These are phyloP conservation scores for Curvularia hawaiiensis DNA, from an alignment of 2,329 filamentous ascomycete genomes.

Conservation along the genomic window DNA sequence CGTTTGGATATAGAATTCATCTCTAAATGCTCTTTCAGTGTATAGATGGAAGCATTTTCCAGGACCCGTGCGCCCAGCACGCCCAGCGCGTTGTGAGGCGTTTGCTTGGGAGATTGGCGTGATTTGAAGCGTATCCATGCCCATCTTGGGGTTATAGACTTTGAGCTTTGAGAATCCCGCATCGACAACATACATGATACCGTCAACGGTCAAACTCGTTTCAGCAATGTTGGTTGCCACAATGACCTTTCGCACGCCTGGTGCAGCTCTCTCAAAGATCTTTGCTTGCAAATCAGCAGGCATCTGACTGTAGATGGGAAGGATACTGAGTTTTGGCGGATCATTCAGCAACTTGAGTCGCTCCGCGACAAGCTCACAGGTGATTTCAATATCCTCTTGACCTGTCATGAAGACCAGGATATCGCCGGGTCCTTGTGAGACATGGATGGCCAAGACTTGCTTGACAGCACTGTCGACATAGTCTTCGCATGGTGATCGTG, in stretches of 20 bases:
- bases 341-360: constrained; percentile 88
- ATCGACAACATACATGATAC: constrained; percentile 99
- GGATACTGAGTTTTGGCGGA: constrained; percentile 88
- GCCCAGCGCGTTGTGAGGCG: constrained; percentile 87
- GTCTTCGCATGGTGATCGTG: constrained; percentile 92
- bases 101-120: constrained; percentile 98
- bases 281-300: constrained; percentile 96
- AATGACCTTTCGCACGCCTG: constrained; percentile 94
- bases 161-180: constrained; percentile 96
- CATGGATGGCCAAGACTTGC: constrained; percentile 92
- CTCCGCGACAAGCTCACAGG: constrained; percentile 90
- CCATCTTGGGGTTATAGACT: constrained; percentile 98
- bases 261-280: constrained; percentile 90
- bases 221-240: constrained; percentile 99
- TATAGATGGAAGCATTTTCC: constrained; percentile 94
- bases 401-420: constrained; percentile 99
- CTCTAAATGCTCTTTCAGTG: constrained; percentile 92
- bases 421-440: constrained; percentile 90
- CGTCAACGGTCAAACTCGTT: constrained; percentile 95
- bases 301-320: constrained; percentile 99
- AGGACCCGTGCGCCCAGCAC: constrained; percentile 91
- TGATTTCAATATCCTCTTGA: constrained; percentile 97
- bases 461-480: constrained; percentile 98
- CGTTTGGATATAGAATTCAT: constrained; percentile 94
- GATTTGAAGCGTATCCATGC: constrained; percentile 98